Evolutionary conservation across 1,139 yeast species (phyloP), one percentile per base, ranked within the genome.

Genomic region (Lodderomyces margitis): DNA sequence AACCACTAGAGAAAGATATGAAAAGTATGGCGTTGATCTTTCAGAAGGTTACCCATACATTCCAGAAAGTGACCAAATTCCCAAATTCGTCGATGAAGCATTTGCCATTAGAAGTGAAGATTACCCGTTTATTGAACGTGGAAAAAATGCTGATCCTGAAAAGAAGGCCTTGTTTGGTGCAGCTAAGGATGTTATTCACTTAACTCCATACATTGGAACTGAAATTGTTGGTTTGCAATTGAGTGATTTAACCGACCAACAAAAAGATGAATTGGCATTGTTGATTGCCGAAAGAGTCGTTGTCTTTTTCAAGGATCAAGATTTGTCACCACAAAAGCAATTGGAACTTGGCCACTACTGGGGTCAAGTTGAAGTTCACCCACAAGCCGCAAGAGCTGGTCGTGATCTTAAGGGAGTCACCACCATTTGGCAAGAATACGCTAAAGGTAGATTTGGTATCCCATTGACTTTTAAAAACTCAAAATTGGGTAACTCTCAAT

Each of bases 201-300:
- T 75, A 48, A 73, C 80, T 37, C 71, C 69, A 45, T 68, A 72
- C 45, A 59, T 75, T 45, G 83, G 83, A 45, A 75, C 81, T n/a
- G 81, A 77, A 53, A 66, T 79, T 52, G 71, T 74, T 39, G 81
- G 81, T 2, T 56, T 78, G 41, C 81, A 78, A 55, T 59, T 78
- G 42, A 57, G 60, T 14, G 78, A 75, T 25, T 65, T 78, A 47
- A 64, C 55, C 42, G 75, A 75, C 49, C 55, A 76, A 51, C 83
- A 77, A 49, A 69, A 66, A 48, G 82, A 76, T 51, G 83, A 69
- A 48, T 64, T 69, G 57, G 75, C 74, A 6, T 57, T 69, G 33
- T 64, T 68, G 50, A 55, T 68, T 42, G 73, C 73, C 21, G 74
- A 69, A 47, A 58, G 74, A 51, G 70, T 67, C 10, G 75, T 69